phyloP scores from a whole-genome alignment of 495 filamentous ascomycete genomes.

The Geopyxis carbonaria region DNA sequence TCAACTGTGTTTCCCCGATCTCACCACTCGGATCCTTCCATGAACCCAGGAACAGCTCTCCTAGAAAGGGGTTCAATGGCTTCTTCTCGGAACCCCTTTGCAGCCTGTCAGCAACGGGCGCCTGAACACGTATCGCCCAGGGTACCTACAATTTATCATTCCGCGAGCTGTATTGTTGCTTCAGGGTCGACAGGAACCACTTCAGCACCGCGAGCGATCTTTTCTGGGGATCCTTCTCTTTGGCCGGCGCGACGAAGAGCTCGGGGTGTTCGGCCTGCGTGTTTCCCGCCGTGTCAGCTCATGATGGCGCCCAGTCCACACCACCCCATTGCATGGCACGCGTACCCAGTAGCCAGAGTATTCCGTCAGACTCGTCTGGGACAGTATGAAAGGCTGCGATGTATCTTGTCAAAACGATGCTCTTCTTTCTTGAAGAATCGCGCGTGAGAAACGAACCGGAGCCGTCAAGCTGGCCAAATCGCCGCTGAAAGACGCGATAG shows the following conservation, averaged over 20 bases:
- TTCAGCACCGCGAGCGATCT: constrained; percentile 76
- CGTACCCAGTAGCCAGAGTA: constrained; percentile 85
- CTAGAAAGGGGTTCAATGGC: constrained; percentile 78
- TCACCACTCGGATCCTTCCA: constrained; percentile 53
- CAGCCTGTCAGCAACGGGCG: background rate
- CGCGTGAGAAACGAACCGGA: constrained; percentile 30
- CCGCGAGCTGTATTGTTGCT: constrained; percentile 81
- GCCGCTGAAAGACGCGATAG: constrained; percentile 90
- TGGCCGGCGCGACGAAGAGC: constrained; percentile 70
- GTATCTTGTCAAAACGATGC: background rate
- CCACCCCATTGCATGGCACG: constrained; percentile 7
- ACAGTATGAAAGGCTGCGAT: constrained; percentile 66
- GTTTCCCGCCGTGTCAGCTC: too few species aligned
- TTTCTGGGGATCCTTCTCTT: constrained; percentile 65
- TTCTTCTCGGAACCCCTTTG: constrained; percentile 76
- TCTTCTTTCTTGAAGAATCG: too few species aligned
- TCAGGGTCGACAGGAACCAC: constrained; percentile 93
- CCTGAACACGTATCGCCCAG: too few species aligned
- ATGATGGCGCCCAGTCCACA: too few species aligned
- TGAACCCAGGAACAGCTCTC: constrained; percentile 76
- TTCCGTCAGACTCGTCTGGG: constrained; percentile 76
- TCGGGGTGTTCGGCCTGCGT: constrained; percentile 68
- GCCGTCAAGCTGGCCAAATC: constrained; percentile 88
- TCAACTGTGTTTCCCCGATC: constrained; percentile 28
- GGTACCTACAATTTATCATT: constrained; percentile 50